Conservation (phyloP, 306 rosid species). For the Dalbergia cochinchinensis region DNA sequence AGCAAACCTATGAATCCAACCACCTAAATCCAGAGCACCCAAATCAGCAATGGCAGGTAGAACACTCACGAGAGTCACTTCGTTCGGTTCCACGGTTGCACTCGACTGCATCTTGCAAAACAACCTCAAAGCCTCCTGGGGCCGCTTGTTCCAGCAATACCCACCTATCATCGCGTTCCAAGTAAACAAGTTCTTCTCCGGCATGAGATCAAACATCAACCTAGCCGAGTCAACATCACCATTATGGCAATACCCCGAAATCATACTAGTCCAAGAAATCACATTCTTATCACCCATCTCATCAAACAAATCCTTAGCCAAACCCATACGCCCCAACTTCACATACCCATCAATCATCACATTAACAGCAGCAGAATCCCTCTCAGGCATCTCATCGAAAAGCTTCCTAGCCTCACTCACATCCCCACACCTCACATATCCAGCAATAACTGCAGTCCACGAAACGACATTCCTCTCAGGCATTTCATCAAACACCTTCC, state of each 20-base stretch:
- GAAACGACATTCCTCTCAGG: slow-evolving; percentile 60
- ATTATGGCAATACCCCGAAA: slow-evolving; percentile 62
- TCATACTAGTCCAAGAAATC: slow-evolving; percentile 79
- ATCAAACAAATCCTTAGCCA: slow-evolving; percentile 68
- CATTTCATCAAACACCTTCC: slow-evolving; percentile 73
- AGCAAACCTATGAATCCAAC: slow-evolving; percentile 64
- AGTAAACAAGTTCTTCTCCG: slow-evolving; percentile 64
- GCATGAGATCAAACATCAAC: slow-evolving; percentile 68
- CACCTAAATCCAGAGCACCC: slow-evolving; percentile 71
- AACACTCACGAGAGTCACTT: slow-evolving; percentile 70
- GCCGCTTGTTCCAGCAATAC: slow-evolving; percentile 61
- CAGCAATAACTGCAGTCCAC: slow-evolving; percentile 73
- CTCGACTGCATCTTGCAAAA: slow-evolving; percentile 60
- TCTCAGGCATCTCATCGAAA: slow-evolving; percentile 63
- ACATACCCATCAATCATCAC: slow-evolving; percentile 74
- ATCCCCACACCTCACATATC: slow-evolving; percentile 66
- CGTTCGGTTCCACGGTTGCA: slow-evolving; percentile 57
- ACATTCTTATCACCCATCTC: slow-evolving; percentile 61
- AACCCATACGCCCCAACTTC: slow-evolving; percentile 59
- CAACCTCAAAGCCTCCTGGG: slow-evolving; percentile 68
- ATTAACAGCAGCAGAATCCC: slow-evolving; percentile 64
- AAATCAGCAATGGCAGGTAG: slow-evolving; percentile 78
- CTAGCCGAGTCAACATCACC: slow-evolving; percentile 63
- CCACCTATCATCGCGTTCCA: slow-evolving; percentile 88
- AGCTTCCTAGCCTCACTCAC: slow-evolving; percentile 67